Base-by-base conservation (phyloP, 2,329 filamentous ascomycete species). In the Malbranchea cinnamomea region DNA sequence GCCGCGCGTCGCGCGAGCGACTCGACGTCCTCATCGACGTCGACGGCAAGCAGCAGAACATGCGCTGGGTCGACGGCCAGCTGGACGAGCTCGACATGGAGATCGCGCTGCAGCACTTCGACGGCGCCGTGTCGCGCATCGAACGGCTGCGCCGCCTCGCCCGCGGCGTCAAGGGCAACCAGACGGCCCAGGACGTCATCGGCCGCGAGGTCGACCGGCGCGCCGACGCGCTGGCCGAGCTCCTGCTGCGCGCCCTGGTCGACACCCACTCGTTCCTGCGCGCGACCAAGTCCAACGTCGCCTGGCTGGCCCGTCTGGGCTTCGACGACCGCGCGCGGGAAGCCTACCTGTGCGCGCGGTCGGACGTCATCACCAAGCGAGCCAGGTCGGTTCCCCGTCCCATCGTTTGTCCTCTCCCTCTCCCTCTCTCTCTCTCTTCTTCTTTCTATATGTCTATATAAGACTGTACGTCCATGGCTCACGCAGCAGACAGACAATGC, bases 31-130 rank as follows among this genome's bases (percentile, higher is more conserved):
- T 93, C 32, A 85, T 98, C 41, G 89, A 98, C 45, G 82, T 93
- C 9, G 89, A 95, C 46, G 89, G 89, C 28, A 92, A 92, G 46
- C 85, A 94, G 53, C 83, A 95, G 50, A 94, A 89, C 49, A 67
- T 98, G 26, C 79, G 87, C 31, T 94, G 83, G 83, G 83, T 98
- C 0, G 89, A 98, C 52, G 74, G 75, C 30, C 83, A 95, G 56
- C 80, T 98, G 53, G 89, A 98, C 48, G 83, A 92, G 47, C 70
- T 98, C 4, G 89, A 98, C 47, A 95, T 95, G 44, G 78, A 92
- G 44, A 85, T 98, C 45, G 87, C 89, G 0, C 66, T 94, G 29
- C 87, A 95, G 50, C 70, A 72, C 23, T 89, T 93, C 41, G 84
- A 94, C 44, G 70, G 76, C 12, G 80, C 89, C 0, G 89, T 95